Evolutionary conservation across 352 stramenopile species (phyloP).

Genomic region (Globisporangium yorkense): DNA sequence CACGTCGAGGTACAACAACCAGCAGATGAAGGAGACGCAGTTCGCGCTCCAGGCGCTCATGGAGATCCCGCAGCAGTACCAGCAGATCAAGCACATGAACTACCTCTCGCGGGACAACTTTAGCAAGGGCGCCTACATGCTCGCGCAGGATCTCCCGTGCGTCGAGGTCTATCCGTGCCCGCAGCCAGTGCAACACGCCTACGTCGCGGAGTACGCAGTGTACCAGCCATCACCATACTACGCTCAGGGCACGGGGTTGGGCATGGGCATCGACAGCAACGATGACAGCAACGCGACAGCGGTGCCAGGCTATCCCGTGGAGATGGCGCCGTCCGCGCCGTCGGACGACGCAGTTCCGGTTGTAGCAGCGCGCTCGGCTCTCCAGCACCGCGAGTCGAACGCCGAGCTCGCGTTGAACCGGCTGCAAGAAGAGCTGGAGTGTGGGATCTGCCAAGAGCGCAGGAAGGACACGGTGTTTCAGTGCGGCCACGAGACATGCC

Average conservation of each 20-base stretch:
- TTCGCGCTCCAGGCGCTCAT: conserved; percentile 82
- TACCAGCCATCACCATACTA: conserved; percentile 17
- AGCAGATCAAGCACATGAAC: conserved; percentile 66
- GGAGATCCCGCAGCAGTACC: conserved; percentile 82
- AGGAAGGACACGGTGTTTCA: conserved; percentile 81
- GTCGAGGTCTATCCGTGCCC: conserved; percentile 65
- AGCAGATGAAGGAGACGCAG: conserved; percentile 50
- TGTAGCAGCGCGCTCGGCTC: neutral
- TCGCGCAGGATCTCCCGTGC: conserved; percentile 41
- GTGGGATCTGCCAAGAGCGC: conserved; percentile 69
- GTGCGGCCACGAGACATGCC: conserved; percentile 79
- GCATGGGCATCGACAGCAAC: too few species aligned
- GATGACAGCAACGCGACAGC: neutral
- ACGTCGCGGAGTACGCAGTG: conserved; percentile 22
- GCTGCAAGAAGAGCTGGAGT: conserved; percentile 63
- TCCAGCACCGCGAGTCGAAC: conserved; percentile 32
- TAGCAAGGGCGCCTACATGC: conserved; percentile 29
- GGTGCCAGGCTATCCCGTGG: conserved; percentile 2
- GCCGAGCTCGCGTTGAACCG: conserved; percentile 53
- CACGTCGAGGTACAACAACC: conserved; percentile 30
- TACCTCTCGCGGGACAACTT: conserved; percentile 36
- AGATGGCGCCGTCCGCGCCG: conserved; percentile 12
- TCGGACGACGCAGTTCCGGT: conserved; percentile 1
- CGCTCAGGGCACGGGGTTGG: neutral
- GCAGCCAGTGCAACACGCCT: conserved; percentile 19